phyloP scores from a whole-genome alignment of 2,329 filamentous ascomycete genomes.

The Phialemonium atrogriseum region DNA sequence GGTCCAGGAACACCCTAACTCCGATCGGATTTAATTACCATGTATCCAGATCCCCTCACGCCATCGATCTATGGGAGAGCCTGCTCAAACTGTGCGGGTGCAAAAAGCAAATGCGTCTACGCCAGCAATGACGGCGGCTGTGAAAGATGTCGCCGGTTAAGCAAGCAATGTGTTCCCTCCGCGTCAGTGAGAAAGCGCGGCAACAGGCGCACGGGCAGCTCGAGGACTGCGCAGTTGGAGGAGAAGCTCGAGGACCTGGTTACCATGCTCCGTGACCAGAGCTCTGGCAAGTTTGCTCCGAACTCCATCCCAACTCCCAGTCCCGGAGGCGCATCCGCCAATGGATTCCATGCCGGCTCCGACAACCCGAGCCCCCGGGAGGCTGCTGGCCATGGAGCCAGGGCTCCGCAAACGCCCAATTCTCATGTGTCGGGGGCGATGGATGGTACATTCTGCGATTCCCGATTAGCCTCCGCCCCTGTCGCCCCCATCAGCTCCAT shows the following conservation, averaged over 20 bases:
- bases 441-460: no score
- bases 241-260: conserved; percentile 42
- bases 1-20: no score
- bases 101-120: conserved; percentile 41
- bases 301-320: no score
- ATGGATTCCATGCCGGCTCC: conserved; percentile 8
- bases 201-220: conserved; percentile 20
- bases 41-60: no score
- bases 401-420: no score
- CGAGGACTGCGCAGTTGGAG: conserved; percentile 36
- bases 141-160: conserved; percentile 30
- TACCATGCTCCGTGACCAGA: conserved; percentile 28
- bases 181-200: conserved; percentile 27
- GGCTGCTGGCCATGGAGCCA: no score
- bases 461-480: not conserved
- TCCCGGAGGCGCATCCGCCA: no score
- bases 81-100: conserved; percentile 36
- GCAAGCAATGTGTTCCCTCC: conserved; percentile 38
- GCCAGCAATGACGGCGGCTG: conserved; percentile 19
- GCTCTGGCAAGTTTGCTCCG: no score
- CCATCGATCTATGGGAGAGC: conserved; percentile 36
- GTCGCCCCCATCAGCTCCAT: conserved; percentile 12
- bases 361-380: no score
- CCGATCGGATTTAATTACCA: no score
- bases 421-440: no score